Evolutionary conservation across 257 asterid genomes (phyloP).

Genomic region (Verbena officinalis): DNA sequence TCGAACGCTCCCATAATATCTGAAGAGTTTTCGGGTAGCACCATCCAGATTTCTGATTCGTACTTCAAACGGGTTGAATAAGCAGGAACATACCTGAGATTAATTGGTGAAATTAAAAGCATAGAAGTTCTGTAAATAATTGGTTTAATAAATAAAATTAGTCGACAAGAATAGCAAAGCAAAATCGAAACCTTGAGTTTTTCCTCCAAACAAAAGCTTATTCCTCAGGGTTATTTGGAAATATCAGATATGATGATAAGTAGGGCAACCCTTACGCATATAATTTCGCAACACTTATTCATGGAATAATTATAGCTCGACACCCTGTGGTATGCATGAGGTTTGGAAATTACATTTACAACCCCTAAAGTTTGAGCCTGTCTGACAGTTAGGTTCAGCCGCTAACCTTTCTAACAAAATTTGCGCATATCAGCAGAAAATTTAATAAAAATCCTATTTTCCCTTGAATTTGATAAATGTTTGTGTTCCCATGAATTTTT

Average conservation of each 20-base stretch:
- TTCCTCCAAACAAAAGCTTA: slow-evolving; percentile 6
- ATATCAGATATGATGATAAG: slow-evolving; percentile 1
- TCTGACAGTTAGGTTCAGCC: no score
- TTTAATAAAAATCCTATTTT: no score
- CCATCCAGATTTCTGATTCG: slow-evolving; percentile 63
- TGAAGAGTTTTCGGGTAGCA: slow-evolving; percentile 64
- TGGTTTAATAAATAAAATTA: not conserved
- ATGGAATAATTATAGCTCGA: no score
- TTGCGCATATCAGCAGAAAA: no score
- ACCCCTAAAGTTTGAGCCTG: no score
- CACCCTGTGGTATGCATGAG: no score
- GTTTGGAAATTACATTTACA: no score
- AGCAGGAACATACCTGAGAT: slow-evolving; percentile 86
- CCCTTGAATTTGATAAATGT: no score
- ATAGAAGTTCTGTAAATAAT: not conserved
- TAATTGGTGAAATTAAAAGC: not conserved
- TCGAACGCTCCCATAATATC: slow-evolving; percentile 56
- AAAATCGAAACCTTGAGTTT: not conserved
- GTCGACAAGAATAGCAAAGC: not conserved
- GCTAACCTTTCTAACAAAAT: no score
- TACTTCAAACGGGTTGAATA: slow-evolving; percentile 87
- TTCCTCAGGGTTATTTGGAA: not conserved
- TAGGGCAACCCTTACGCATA: not conserved
- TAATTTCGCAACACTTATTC: not conserved
- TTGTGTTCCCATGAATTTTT: no score